A percentile compares a stretch with the other conserved stretches of the same genome.
phyloP scores from a whole-genome alignment of 305 asterid genomes.

The Fraxinus angustifolia region DNA sequence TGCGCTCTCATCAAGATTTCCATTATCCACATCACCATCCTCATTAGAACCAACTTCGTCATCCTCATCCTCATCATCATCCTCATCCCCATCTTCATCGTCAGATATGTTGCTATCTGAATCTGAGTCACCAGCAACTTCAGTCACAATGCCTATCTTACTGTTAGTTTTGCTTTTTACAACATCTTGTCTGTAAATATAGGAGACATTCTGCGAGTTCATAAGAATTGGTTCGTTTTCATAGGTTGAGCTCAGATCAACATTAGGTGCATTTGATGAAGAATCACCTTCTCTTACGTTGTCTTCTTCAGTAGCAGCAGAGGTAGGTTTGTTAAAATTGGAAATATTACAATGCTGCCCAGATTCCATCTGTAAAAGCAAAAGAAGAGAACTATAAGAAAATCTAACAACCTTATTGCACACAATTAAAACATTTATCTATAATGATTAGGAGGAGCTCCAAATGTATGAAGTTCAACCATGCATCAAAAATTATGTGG shows the following conservation, averaged over 20 bases:
- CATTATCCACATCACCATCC: slow-evolving; percentile 33
- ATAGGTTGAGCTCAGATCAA: slow-evolving; percentile 31
- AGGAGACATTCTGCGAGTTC: slow-evolving; percentile 51
- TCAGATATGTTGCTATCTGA: slow-evolving; percentile 72
- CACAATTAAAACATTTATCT: slow-evolving; percentile 1
- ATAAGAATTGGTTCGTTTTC: slow-evolving; percentile 49
- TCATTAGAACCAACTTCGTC: slow-evolving; percentile 35
- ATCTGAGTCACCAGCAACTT: slow-evolving; percentile 94
- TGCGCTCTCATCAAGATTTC: slow-evolving; percentile 34
- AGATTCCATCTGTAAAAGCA: slow-evolving; percentile 60
- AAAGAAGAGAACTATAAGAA: slow-evolving; percentile 19
- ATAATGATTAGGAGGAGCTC: neutral
- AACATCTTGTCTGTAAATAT: slow-evolving; percentile 86
- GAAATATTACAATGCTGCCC: slow-evolving; percentile 36
- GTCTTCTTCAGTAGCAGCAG: slow-evolving; percentile 21
- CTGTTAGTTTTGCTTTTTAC: slow-evolving; percentile 49
- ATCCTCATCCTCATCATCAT: slow-evolving; percentile 41
- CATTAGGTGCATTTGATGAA: slow-evolving; percentile 25
- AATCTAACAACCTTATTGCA: neutral
- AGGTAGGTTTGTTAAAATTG: slow-evolving; percentile 28
- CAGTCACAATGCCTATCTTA: slow-evolving; percentile 74
- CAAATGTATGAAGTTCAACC: neutral
- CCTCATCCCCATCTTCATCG: slow-evolving; percentile 63
- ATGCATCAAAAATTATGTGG: neutral
- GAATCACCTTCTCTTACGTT: slow-evolving; percentile 31